phyloP scores from a whole-genome alignment of 768 basidiomycete species.

The Fistulinella prunicolor region DNA sequence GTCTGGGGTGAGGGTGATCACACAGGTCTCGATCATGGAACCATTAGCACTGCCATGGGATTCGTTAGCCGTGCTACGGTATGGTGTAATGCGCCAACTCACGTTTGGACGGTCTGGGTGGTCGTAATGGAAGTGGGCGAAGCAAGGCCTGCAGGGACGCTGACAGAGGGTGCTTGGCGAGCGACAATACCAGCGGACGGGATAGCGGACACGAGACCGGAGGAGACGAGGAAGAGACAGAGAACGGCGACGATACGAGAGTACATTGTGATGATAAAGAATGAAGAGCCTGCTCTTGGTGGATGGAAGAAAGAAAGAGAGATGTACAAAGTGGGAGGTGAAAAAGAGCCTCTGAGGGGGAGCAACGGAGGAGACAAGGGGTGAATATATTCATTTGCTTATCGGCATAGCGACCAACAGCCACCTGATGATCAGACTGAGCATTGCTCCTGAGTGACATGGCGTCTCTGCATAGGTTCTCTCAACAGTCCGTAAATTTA shows the following conservation, averaged over 20 bases:
- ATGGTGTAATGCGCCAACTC: constrained; percentile 19
- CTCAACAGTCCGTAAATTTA: constrained; percentile 4
- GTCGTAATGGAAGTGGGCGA: constrained; percentile 38
- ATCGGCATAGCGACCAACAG: constrained; percentile 2
- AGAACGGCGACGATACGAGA: constrained; percentile 17
- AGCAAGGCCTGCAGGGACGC: constrained; percentile 21
- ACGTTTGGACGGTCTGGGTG: constrained; percentile 39
- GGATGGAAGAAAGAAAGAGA: neutral
- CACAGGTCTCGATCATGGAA: constrained; percentile 54
- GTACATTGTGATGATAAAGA: constrained; percentile 27
- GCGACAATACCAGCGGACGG: constrained; percentile 21
- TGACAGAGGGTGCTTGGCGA: constrained; percentile 22
- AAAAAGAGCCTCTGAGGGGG: constrained; percentile 36
- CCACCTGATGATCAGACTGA: too few species aligned
- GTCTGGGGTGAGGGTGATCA: constrained; percentile 51
- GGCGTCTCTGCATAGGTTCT: neutral
- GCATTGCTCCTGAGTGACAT: too few species aligned
- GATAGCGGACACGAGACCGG: constrained; percentile 25
- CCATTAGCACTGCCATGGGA: constrained; percentile 43
- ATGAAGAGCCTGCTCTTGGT: constrained; percentile 41
- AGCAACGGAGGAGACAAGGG: neutral
- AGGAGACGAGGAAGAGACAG: constrained; percentile 24
- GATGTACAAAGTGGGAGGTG: constrained; percentile 7
- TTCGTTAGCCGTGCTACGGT: neutral
- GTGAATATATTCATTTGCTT: neutral